Percentiles rank a stretch among this genome's conserved stretches.
phyloP scores from a whole-genome alignment of 1,139 yeast species.

The Suhomyces chickasaworum region DNA sequence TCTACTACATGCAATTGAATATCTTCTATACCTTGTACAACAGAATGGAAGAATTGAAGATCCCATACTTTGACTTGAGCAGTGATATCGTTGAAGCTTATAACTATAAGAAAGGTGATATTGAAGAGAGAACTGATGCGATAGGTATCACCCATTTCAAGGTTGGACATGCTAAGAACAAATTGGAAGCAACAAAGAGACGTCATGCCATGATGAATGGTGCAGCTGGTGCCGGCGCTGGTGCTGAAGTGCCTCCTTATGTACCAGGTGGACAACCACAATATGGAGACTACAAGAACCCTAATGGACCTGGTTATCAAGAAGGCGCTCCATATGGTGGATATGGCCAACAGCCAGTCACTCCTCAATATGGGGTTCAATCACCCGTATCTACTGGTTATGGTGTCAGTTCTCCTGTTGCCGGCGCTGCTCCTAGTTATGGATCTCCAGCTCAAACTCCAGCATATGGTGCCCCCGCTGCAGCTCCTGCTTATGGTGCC shows the following conservation, averaged over 20 bases:
- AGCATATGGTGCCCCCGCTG: conserved; percentile 17
- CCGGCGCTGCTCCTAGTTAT: conserved; percentile 21
- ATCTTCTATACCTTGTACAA: conserved; percentile 89
- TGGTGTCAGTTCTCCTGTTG: conserved; percentile 22
- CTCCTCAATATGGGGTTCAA: conserved; percentile 11
- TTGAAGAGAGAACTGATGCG: conserved; percentile 86
- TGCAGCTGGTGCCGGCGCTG: conserved; percentile 39
- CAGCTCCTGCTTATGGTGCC: conserved; percentile 16
- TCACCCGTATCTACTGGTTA: conserved; percentile 11
- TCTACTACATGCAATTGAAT: conserved; percentile 96
- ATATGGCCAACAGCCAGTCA: conserved; percentile 21
- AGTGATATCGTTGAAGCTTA: conserved; percentile 84
- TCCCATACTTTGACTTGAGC: conserved; percentile 87
- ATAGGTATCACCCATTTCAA: conserved; percentile 88
- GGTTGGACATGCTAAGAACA: conserved; percentile 81
- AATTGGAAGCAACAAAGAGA: conserved; percentile 78
- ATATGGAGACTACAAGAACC: conserved; percentile 24
- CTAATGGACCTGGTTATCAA: conserved; percentile 18
- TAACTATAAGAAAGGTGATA: conserved; percentile 78
- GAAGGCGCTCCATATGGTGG: conserved; percentile 11
- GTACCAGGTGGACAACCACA: conserved; percentile 26
- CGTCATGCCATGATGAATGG: conserved; percentile 55
- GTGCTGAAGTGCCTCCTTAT: conserved; percentile 26
- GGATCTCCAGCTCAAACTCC: conserved; percentile 7
- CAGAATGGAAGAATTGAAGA: conserved; percentile 93